These are phyloP conservation scores for Geotrichum europaeum DNA, from an alignment of 1,139 yeast genomes.

Conservation along the genomic window DNA sequence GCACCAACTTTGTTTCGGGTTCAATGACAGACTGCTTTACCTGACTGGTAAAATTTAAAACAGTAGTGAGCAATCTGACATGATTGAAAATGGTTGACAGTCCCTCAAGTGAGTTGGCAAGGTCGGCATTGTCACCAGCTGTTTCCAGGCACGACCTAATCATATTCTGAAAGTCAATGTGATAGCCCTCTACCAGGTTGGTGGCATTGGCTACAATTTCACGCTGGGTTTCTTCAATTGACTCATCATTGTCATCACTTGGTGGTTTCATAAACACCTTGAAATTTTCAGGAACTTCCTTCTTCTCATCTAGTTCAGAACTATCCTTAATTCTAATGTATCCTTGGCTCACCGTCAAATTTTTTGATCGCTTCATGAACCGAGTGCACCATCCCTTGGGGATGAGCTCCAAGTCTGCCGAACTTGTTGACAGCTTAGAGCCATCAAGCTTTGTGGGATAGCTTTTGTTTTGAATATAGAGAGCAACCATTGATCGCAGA, in stretches of 20 bases:
- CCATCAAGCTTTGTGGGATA: slow-evolving; percentile 9
- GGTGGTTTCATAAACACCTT: slow-evolving; percentile 14
- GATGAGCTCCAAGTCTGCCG: slow-evolving; percentile 10
- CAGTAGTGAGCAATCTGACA: slow-evolving; percentile 4
- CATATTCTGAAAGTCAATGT: slow-evolving; percentile 3
- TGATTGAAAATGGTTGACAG: slow-evolving; percentile 8
- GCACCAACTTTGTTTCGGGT: neutral
- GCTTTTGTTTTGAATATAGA: slow-evolving; percentile 17
- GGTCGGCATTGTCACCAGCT: neutral
- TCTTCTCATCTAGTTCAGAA: neutral
- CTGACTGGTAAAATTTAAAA: slow-evolving; percentile 12
- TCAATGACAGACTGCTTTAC: neutral
- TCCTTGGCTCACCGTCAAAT: slow-evolving; percentile 11
- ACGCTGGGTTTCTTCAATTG: slow-evolving; percentile 12
- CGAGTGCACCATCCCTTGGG: slow-evolving; percentile 20
- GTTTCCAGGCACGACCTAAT: neutral
- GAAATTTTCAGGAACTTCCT: neutral
- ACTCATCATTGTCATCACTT: neutral
- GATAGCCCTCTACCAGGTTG: slow-evolving; percentile 9
- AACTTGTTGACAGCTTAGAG: neutral
- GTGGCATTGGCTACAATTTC: slow-evolving; percentile 13
- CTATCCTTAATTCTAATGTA: slow-evolving; percentile 8
- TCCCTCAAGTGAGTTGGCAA: neutral
- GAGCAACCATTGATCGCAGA: slow-evolving; percentile 16
- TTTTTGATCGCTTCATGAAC: slow-evolving; percentile 17